These are phyloP conservation scores for Fusarium stilboides DNA, from an alignment of 2,329 filamentous ascomycete genomes.

Conservation along the genomic window DNA sequence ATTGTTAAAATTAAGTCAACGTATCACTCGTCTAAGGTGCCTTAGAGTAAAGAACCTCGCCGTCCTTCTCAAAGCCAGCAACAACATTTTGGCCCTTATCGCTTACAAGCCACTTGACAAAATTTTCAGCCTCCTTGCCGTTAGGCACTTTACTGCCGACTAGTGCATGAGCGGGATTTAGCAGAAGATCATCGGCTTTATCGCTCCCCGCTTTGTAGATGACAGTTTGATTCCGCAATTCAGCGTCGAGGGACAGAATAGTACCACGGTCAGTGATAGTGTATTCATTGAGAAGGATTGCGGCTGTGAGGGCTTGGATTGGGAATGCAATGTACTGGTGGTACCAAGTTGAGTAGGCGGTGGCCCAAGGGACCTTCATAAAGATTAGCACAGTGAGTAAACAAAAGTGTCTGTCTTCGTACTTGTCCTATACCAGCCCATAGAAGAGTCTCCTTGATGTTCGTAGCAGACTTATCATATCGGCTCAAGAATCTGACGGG, in stretches of 20 bases:
- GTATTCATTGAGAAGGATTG: slow-evolving; percentile 60
- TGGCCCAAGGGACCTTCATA: slow-evolving; percentile 58
- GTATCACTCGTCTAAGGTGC: slow-evolving; percentile 55
- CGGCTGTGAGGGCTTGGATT: slow-evolving; percentile 60
- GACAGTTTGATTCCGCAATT: slow-evolving; percentile 53
- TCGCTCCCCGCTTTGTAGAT: slow-evolving; percentile 58
- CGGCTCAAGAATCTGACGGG: slow-evolving; percentile 61
- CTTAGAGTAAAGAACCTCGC: slow-evolving; percentile 27
- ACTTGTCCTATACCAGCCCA: slow-evolving; percentile 63
- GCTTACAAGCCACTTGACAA: slow-evolving; percentile 40
- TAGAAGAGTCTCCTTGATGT: slow-evolving; percentile 63
- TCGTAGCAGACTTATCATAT: slow-evolving; percentile 65
- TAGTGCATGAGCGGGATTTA: slow-evolving; percentile 57
- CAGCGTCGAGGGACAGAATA: slow-evolving; percentile 56
- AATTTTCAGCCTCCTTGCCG: slow-evolving; percentile 21
- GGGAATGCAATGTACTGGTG: slow-evolving; percentile 63
- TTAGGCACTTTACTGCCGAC: slow-evolving; percentile 29
- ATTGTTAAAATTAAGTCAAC: too few species aligned
- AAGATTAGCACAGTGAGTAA: neutral
- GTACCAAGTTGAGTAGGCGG: slow-evolving; percentile 62
- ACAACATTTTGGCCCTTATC: slow-evolving; percentile 35
- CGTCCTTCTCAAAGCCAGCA: slow-evolving; percentile 36
- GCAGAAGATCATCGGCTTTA: slow-evolving; percentile 55
- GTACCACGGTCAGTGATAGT: slow-evolving; percentile 64
- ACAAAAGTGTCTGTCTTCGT: accelerated